phyloP scores from a whole-genome alignment of 352 stramenopile genomes.

The Globisporangium orthogonon region DNA sequence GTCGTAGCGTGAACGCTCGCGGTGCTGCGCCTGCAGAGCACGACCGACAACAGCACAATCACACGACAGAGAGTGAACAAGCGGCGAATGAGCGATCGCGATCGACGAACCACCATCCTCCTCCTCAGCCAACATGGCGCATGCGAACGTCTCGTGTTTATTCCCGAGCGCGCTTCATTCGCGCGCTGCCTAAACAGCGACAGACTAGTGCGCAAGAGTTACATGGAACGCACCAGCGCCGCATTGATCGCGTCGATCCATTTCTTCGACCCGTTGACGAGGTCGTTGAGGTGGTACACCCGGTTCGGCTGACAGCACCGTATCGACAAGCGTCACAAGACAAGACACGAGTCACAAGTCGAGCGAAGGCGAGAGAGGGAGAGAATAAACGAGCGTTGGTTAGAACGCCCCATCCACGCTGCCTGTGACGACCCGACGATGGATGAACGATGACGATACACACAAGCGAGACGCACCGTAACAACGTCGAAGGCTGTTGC shows the following conservation, averaged over 20 bases:
- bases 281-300: constrained; percentile 84
- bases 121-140: background rate
- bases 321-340: background rate
- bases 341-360: background rate
- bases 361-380: background rate
- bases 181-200: constrained; percentile 13
- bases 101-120: background rate
- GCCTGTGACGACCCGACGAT: background rate
- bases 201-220: constrained; percentile 6
- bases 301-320: constrained; percentile 56
- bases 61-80: background rate
- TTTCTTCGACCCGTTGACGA: constrained; percentile 87
- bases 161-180: constrained; percentile 14
- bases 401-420: background rate
- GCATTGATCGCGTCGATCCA: constrained; percentile 87
- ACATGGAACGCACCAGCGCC: constrained; percentile 61
- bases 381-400: no score
- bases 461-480: constrained; percentile 32
- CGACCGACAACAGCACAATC: background rate
- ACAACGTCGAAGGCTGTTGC: constrained; percentile 82
- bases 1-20: constrained; percentile 12
- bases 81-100: constrained; percentile 2
- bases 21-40: constrained; percentile 10
- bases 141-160: constrained; percentile 6
- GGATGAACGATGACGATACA: no score